Base-by-base conservation (phyloP, 1,139 yeast genomes). In the Wickerhamomyces sp. region DNA sequence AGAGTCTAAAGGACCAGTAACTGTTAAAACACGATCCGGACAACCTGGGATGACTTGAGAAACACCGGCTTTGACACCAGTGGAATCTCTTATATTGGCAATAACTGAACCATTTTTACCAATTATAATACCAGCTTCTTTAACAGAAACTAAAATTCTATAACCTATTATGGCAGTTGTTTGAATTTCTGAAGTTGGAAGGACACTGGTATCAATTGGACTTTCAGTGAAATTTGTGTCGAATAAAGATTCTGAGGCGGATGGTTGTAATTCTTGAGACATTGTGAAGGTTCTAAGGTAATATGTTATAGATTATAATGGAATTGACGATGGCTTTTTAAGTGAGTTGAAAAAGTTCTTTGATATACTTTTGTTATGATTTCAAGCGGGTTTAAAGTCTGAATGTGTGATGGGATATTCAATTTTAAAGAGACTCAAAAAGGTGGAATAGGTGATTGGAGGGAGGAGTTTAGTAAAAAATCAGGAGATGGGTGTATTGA, bases 61-160 rank as follows among this genome's bases (percentile, higher is more conserved):
- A 42, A 90, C 90, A 26, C 95, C 96, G 6, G 96, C 96, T 63
- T 85, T 87, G 51, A 93, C 91, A 47, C 79, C 79, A 37, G 94
- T 87, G 52, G 77, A 78, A 41, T 80, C 90, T 54, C 96, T 75
- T 44, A 90, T 80, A 34, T 79, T 77, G 48, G 91, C 87, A 51
- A 90, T 90, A 45, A 85, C 87, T 48, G 77, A 74, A 39, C 97
- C 97, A 55, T 81, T 84, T 58, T 86, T 87, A 40, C 97, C 97
- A 59, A 90, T 90, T 52, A 90, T 80, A 52, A 91, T 86, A 18
- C 96, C 96, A 13, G 96, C 91, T 65, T 90, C 97, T 62, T 85
- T 86, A 46, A 94, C 80, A 11, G 94, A 80, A 26, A 90, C 88
- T 39, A 90, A 72, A 2, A 90, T 78, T 55, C 96, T 74, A 61